phyloP scores from a whole-genome alignment of 228 moss, liverwort and hornwort species.

The Sphagnum magellanicum region DNA sequence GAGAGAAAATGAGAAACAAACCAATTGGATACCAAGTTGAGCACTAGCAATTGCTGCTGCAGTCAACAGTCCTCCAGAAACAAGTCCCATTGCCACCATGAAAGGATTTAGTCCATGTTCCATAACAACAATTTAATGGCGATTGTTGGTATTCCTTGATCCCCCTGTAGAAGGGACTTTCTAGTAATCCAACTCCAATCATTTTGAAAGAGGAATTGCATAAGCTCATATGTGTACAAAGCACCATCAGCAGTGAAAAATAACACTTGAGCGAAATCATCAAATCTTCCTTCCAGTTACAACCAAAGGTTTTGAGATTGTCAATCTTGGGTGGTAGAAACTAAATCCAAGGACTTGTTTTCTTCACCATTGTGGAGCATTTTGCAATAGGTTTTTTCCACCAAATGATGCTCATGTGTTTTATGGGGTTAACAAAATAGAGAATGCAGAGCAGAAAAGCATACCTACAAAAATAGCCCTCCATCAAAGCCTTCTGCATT shows the following conservation, averaged over 20 bases:
- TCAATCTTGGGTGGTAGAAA: too few relatives aligned
- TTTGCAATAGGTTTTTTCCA: too few relatives aligned
- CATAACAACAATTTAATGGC: background rate
- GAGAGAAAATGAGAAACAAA: constrained; percentile 3
- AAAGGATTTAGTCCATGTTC: constrained; percentile 46
- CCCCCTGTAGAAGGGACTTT: background rate
- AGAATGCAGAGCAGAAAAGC: background rate
- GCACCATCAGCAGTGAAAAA: too few relatives aligned
- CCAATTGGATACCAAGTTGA: constrained; percentile 32
- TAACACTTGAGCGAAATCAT: background rate
- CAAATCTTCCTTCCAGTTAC: background rate
- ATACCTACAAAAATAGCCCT: constrained; percentile 29
- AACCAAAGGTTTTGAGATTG: background rate
- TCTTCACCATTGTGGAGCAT: too few relatives aligned
- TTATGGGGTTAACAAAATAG: too few relatives aligned
- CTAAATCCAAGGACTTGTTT: too few relatives aligned
- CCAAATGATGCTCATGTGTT: too few relatives aligned
- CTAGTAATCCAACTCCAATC: background rate
- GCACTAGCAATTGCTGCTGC: constrained; percentile 25
- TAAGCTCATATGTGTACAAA: background rate
- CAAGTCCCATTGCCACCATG: constrained; percentile 23
- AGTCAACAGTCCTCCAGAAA: constrained; percentile 26
- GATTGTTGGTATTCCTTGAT: background rate
- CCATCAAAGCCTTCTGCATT: constrained; percentile 35
- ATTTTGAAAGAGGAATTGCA: background rate